phyloP scores from a whole-genome alignment of 306 rosid genomes.

The Dicorynia guianensis region DNA sequence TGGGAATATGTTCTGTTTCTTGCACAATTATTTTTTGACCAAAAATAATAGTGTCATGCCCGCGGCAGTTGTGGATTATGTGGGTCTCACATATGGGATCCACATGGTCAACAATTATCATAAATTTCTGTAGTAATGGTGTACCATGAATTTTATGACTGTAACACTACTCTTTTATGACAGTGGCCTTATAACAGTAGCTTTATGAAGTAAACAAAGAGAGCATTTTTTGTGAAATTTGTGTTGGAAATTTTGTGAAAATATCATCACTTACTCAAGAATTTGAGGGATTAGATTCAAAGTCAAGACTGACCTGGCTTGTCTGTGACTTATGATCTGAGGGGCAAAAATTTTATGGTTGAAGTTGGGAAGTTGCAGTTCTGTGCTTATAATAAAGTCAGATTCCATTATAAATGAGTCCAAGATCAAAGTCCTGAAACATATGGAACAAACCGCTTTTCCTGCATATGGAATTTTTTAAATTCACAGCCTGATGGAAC shows the following conservation, averaged over 20 bases:
- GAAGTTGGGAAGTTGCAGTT: conserved; percentile 22
- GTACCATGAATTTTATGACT: too few relatives aligned
- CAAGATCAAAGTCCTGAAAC: background rate
- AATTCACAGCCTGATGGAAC: too few relatives aligned
- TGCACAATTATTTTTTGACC: too few relatives aligned
- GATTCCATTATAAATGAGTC: conserved; percentile 17
- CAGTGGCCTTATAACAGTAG: conserved; percentile 37
- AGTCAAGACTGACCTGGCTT: conserved; percentile 31
- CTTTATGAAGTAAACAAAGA: conserved; percentile 43
- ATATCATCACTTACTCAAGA: background rate
- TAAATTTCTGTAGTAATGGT: too few relatives aligned
- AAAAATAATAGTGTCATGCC: too few relatives aligned
- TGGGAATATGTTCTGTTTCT: conserved; percentile 45
- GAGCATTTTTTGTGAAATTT: conserved; percentile 10
- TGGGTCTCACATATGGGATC: too few relatives aligned
- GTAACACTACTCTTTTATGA: background rate
- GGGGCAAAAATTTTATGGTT: conserved; percentile 17
- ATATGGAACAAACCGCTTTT: background rate
- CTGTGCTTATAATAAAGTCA: conserved; percentile 1
- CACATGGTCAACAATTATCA: too few relatives aligned
- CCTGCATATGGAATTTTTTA: background rate
- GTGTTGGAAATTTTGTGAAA: too few relatives aligned
- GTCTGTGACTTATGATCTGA: conserved; percentile 22
- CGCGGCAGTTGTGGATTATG: too few relatives aligned
- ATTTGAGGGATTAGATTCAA: background rate